phyloP scores from a whole-genome alignment of 2,329 filamentous ascomycete species.

The Colletotrichum spinosum region DNA sequence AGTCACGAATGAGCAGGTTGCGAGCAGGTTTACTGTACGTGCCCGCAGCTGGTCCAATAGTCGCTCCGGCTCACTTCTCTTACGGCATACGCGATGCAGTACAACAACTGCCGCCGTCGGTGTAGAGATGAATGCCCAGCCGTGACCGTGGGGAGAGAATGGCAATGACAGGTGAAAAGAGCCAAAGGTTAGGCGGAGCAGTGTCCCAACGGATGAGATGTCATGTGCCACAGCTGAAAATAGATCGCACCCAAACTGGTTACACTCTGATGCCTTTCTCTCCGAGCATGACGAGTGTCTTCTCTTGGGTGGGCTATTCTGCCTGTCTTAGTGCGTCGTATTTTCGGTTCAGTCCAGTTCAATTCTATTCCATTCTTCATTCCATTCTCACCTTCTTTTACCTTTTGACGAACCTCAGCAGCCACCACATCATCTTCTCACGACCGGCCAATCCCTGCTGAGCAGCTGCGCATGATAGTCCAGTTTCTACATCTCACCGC shows the following conservation, averaged over 20 bases:
- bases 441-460: background rate
- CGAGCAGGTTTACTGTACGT: no score
- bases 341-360: no score
- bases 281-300: background rate
- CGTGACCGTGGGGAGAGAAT: background rate
- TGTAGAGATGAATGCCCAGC: background rate
- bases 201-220: background rate
- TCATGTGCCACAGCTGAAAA: constrained; percentile 29
- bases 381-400: no score
- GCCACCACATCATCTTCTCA: no score
- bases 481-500: no score
- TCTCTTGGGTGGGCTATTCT: background rate
- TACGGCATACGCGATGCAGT: constrained; percentile 9
- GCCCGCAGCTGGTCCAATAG: constrained; percentile 2
- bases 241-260: constrained; percentile 1
- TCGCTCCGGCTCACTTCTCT: background rate
- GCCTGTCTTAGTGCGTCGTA: no score
- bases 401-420: no score
- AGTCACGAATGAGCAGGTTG: no score
- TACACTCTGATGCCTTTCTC: background rate
- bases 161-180: background rate
- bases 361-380: no score
- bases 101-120: background rate
- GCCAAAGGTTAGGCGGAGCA: background rate
- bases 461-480: background rate